These are phyloP conservation scores for Brassica juncea DNA, from an alignment of 345 rosid species.

Conservation along the genomic window DNA sequence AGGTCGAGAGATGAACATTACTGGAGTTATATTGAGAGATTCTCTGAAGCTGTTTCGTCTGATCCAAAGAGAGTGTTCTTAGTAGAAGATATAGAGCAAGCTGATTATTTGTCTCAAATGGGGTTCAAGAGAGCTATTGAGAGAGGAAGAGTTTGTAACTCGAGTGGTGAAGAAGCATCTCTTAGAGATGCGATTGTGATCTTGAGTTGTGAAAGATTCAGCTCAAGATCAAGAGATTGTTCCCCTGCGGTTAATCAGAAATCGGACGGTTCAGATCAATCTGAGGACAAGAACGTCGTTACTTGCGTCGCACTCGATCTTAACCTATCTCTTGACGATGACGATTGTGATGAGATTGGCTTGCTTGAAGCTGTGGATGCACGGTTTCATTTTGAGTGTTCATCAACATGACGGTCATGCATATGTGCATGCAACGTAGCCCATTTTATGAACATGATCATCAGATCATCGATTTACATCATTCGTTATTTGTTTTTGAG, in stretches of 20 bases:
- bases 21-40: constrained; percentile 63
- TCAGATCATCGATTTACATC: constrained; percentile 1
- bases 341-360: constrained; percentile 56
- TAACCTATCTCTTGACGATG: constrained; percentile 65
- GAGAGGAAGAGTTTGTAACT: constrained; percentile 54
- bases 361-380: constrained; percentile 73
- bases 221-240: constrained; percentile 70
- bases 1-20: constrained; percentile 61
- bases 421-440: constrained; percentile 20
- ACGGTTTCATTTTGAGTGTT: constrained; percentile 51
- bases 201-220: constrained; percentile 74
- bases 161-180: constrained; percentile 52
- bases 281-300: constrained; percentile 37
- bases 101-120: constrained; percentile 60
- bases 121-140: constrained; percentile 76
- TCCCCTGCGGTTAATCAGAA: constrained; percentile 52
- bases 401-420: constrained; percentile 27
- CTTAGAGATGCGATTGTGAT: constrained; percentile 68
- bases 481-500: constrained; percentile 10
- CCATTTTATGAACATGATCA: constrained; percentile 20
- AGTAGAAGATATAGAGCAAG: constrained; percentile 74
- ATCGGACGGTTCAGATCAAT: constrained; percentile 42
- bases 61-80: constrained; percentile 78
- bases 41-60: constrained; percentile 56
- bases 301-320: constrained; percentile 62